A percentile compares a stretch with the other conserved stretches of the same genome.
Evolutionary conservation across 768 basidiomycete species (phyloP).

Genomic region (Mycena vulgaris): DNA sequence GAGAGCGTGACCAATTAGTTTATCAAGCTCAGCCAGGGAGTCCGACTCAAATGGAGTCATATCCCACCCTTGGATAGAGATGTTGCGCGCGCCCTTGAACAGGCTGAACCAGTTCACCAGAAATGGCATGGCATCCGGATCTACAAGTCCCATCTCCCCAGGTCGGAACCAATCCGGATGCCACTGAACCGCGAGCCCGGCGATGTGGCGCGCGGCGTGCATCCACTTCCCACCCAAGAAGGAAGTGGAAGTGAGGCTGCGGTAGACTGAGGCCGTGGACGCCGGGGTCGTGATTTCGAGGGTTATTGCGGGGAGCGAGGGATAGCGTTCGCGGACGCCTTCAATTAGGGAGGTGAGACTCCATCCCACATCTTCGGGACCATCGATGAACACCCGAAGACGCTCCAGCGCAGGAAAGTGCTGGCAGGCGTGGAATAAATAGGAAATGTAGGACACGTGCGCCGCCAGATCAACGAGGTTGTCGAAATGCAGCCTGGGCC

Average conservation of each 20-base stretch:
- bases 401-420: not conserved
- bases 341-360: slow-evolving; percentile 6
- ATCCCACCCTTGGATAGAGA: not conserved
- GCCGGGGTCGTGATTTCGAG: not conserved
- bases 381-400: not conserved
- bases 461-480: not conserved
- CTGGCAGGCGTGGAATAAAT: not conserved
- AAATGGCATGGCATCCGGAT: not conserved
- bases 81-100: not conserved
- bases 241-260: not conserved
- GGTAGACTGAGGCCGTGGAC: not conserved
- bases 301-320: not conserved
- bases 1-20: not conserved
- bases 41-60: not conserved
- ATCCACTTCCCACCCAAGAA: slow-evolving; percentile 15
- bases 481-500: not conserved
- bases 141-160: not conserved
- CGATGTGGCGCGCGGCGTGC: slow-evolving; percentile 14
- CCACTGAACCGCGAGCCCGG: not conserved
- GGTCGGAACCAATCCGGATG: not conserved
- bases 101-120: slow-evolving; percentile 9
- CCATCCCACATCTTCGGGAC: not conserved
- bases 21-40: not conserved
- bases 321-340: not conserved
- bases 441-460: not conserved